Evolutionary conservation across 495 filamentous ascomycete genomes (phyloP), one percentile per base, ranked within the genome.

Genomic region (Cladorrhinum samala): DNA sequence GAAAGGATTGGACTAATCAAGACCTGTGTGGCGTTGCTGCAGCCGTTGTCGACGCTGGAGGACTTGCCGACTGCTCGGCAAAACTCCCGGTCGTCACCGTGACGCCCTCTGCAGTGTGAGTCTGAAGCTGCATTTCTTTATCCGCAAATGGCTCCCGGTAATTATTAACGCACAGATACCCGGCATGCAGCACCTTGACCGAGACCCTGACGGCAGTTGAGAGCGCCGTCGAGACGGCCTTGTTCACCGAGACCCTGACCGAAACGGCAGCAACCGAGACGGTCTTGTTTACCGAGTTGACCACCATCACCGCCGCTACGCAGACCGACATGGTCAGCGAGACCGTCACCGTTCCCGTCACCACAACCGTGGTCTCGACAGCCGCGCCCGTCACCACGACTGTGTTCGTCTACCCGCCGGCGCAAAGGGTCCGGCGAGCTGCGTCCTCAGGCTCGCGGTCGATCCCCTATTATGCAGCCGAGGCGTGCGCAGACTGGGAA

Each of bases 71-170:
- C 42, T 53, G 51, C 27, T n/a, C 27, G 3, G 13, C 25, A 9
- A 53, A 53, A n/a, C n/a, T n/a, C 25, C 42, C 46, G 27, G 23
- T 38, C 27, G 43, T 53, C 9, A 53, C 51, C 19, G 51, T 48
- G 14, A 47, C 51, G 17, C 30, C 18, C 0, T 19, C 43, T 3
- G 48, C 36, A n/a, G n/a, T n/a, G n/a, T n/a, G n/a, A n/a, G n/a
- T n/a, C n/a, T n/a, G n/a, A n/a, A n/a, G n/a, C n/a, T n/a, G n/a
- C n/a, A n/a, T n/a, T n/a, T n/a, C n/a, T n/a, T n/a, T n/a, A n/a
- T n/a, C n/a, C n/a, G n/a, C n/a, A n/a, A n/a, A n/a, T n/a, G n/a
- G n/a, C n/a, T n/a, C n/a, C n/a, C n/a, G n/a, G n/a, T n/a, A n/a
- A n/a, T n/a, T n/a, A n/a, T n/a, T n/a, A n/a, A n/a, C n/a, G n/a